Base-by-base conservation (phyloP, 73 alveolate genomes). In the Paramecium sonneborni region DNA sequence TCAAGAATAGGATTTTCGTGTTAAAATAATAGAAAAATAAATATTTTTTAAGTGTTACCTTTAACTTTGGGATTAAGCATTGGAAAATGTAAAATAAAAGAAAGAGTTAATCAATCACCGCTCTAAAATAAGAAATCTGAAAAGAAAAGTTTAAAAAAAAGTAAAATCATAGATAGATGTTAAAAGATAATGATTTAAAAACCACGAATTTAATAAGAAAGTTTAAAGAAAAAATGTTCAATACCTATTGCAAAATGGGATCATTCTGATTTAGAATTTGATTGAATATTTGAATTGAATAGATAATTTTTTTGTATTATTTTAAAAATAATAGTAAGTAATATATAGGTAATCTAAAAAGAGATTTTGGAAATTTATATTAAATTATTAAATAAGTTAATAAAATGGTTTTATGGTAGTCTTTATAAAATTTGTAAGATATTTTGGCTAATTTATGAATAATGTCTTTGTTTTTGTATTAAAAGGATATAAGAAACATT, bases 231-330 rank as follows among this genome's bases (percentile, higher is more conserved):
- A 21, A 62, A 62, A 62, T 30, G 46, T 23, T 62, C 84, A 30
- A 62, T 62, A 30, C 84, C 84, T 30, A 46, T 62, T 30, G 6
- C 84, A 32, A 62, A 62, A 2, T 62, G 84, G 84, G 84, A 62
- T 30, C 44, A 62, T 32, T 62, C 84, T 62, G 84, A 62, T 62
- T 52, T 52, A 14, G 68, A 52, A 52, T n/a, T n/a, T 52, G 68
- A 52, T 52, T 52, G 68, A 52, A 15, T n/a, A 52, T 1, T 52
- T 52, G 32, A 52, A 0, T 12, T 46, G 57, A 2, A n/a, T 4
- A 46, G 15, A 0, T 0, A 12, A 12, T 12, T 46, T 6, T 46
- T 46, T 46, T 46, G 57, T 12, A 11, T 46, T 46, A 14, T 14
- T 46, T 14, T 46, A 1, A 46, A 1, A 46, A 46, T 46, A 46